Conservation (phyloP, 2,329 filamentous ascomycete species). For the Nemania serpens region DNA sequence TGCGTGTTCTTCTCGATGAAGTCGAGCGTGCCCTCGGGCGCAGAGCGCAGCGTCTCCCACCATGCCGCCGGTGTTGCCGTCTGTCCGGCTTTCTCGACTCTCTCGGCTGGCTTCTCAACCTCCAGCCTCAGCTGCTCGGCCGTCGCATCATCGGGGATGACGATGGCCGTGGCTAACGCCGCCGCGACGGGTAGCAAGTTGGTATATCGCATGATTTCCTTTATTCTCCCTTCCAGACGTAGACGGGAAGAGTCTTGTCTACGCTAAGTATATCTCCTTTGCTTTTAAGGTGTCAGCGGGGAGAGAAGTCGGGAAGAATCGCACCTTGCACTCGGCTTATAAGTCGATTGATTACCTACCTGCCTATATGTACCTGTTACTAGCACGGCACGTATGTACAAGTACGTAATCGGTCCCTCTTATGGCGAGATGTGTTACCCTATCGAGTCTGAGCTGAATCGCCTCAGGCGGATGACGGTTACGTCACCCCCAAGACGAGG, state of each 20-base stretch:
- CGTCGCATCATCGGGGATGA: slow-evolving; percentile 40
- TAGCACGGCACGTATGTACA: neutral
- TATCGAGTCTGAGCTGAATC: slow-evolving; percentile 6
- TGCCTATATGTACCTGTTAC: too few species aligned
- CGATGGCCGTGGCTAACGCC: slow-evolving; percentile 19
- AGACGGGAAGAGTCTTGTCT: neutral
- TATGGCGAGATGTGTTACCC: slow-evolving; percentile 9
- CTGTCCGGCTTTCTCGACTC: neutral
- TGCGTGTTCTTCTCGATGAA: slow-evolving; percentile 19
- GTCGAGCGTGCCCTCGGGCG: slow-evolving; percentile 12
- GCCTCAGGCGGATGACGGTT: slow-evolving; percentile 10
- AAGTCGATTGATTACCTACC: neutral
- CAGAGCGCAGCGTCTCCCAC: slow-evolving; percentile 9
- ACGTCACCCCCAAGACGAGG: slow-evolving; percentile 5
- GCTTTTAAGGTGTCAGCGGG: neutral
- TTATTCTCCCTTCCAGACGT: neutral
- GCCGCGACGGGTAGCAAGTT: slow-evolving; percentile 24
- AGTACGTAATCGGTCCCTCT: slow-evolving; percentile 19
- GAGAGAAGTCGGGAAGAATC: neutral
- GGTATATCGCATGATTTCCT: slow-evolving; percentile 27
- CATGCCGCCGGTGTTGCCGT: neutral
- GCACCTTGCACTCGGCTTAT: neutral
- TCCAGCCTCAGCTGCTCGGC: slow-evolving; percentile 36
- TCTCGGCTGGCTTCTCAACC: slow-evolving; percentile 20
- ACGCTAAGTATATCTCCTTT: neutral